Evolutionary conservation across 129 eudicot genomes (phyloP), one percentile per base, ranked within the genome.

Genomic region (Escallonia herrerae): DNA sequence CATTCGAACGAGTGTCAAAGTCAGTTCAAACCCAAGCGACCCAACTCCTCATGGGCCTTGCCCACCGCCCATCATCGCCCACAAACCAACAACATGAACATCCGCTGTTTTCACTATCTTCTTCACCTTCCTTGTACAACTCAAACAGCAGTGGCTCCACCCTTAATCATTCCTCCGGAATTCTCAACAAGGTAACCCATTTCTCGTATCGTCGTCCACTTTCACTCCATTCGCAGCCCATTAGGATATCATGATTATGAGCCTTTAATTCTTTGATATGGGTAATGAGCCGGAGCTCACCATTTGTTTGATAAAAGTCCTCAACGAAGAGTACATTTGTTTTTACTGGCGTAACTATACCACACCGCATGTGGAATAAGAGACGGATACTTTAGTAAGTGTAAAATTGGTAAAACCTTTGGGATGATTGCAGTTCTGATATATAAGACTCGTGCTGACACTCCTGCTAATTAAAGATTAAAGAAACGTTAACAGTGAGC

Each of bases 1-100:
- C 86, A 37, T 60, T 81, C 45, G 90, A 70, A 70, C 81, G 64
- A 39, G 71, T 88, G 13, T 79, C 96, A 8, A 42, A 43, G 2
- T 69, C 84, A 39, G 40, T 91, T 38, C 91, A 84, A 72, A 74
- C 77, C 58, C 86, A 88, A 44, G 67, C 88, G 8, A 79, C 91
- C 46, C 76, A 67, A 58, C 65, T 88, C 53, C 65, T 88, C 53
- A 61, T 77, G 15, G 60, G 41, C 59, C 60, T 57, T 43, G 63
- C 74, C 42, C 68, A 58, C 15, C 55, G 67, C 5, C 69, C 80
- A 49, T 61, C 75, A 52, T 22, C 33, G 33, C 49, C 68, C 66
- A 50, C 77, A 43, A 73, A 56, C 56, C 53, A 56, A 48, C 77
- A 63, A 9, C 68, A 68, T 53, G 46, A 78, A 10, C 50, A 65